Base-by-base conservation (phyloP, 1,284 basidiomycete genomes). In the Tilletiopsis washingtonensis region DNA sequence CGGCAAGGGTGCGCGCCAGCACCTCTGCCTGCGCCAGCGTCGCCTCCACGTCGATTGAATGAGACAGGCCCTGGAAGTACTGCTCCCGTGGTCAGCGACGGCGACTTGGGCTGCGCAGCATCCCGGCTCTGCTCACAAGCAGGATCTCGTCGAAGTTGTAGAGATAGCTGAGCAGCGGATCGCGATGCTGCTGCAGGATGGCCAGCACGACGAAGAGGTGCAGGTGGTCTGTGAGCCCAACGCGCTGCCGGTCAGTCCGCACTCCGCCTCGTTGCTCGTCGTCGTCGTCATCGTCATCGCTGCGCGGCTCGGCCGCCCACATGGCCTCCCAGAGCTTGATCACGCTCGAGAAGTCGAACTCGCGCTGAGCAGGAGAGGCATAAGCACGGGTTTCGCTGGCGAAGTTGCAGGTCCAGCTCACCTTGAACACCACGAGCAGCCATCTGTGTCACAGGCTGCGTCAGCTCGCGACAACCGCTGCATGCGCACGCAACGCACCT, bases 171-270 rank as follows among this genome's bases (percentile, higher is more conserved):
- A 97, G 76, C 47, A 98, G 86, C 69, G 94, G 85, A 65, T 94
- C 90, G 32, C 91, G 79, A 74, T 98, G 91, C 4, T 86, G 86
- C 73, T 97, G 89, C 11, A 99, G 79, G 27, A 99, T 81, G 0
- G 91, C 91, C 20, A 99, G 79, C 0, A 91, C 91, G 19, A 97
- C 80, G 66, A 98, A 98, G 3, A 98, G 80, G n/a, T 91, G 82
- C 67, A 97, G 96, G 27, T 84, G 78, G 27, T 80, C 19, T 27
- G 40, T 29, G 20, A 45, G 41, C 11, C 38, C 20, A 21, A 45
- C 9, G 27, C 11, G 7, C 4, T 45, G 29, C 29, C 21, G 21
- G 4, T 41, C 17, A 19, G 21, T 4, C 17, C 26, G 36, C 44
- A 48, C 19, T 43, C 29, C 14, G 43, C 45, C 45, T 52, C 41